Base-by-base conservation (phyloP, 148 eudicot genomes). In the Amaranthus hypochondriacus region DNA sequence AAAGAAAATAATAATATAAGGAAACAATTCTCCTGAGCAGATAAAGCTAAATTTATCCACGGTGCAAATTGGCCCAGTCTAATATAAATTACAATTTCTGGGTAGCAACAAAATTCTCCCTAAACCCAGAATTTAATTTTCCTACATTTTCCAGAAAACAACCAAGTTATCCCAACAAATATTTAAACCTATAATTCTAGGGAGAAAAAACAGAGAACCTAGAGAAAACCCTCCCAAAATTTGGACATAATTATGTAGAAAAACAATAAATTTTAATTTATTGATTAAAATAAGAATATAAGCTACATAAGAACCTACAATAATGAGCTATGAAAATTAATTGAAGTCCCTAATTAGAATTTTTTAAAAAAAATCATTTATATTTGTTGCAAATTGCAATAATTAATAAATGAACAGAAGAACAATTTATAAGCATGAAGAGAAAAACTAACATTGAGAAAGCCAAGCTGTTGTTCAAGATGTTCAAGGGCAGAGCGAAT, bases 391-490 rank as follows among this genome's bases (percentile, higher is more conserved):
- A 28, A 28, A 28, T 28, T 43, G 50, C 3, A 58, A 58, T 4
- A 66, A 10, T 1, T 11, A 3, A 68, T 9, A 7, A 62, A 11
- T 43, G 4, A 77, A 7, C 28, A 10, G 28, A 55, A n/a, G 6
- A 8, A 68, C 7, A 69, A 48, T 3, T 3, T 9, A 62, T 53
- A 46, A 2, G 63, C 6, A 55, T 15, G 18, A 9, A 10, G 11
- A 76, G 18, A 48, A 64, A 70, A 44, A 81, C 91, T 85, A 55
- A 95, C 98, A 73, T 95, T 92, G 75, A 90, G 84, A 78, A 92
- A 92, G 55, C 87, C 92, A 56, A 95, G 92, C 82, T 95, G 98
- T 86, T 92, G 90, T 77, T 95, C 96, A 10, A 95, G 90, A 82
- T 84, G 82, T 59, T 95, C 98, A 39, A 95, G 93, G 12, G 98